Evolutionary conservation across 163 green algal species (phyloP), one percentile per base, ranked within the genome.

Genomic region (Scenedesmus sp.): DNA sequence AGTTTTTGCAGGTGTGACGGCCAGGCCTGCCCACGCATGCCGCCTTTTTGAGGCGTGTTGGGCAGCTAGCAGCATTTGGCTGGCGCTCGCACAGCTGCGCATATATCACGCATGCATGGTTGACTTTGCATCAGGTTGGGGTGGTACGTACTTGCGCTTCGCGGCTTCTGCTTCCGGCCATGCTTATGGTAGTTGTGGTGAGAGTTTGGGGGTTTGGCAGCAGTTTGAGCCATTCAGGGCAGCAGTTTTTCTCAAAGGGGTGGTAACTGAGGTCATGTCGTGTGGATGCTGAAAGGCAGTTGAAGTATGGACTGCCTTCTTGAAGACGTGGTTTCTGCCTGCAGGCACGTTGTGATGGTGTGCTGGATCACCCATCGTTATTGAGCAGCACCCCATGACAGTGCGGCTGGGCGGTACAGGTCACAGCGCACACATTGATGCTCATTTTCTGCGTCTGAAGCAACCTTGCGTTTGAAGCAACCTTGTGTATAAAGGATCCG

Each of bases 11-110:
- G 83, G 83, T 76, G 83, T 88, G 82, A 79, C 59, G 56, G 57
- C 57, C 59, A 74, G 56, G 0, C 16, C 57, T 73, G 83, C 67
- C 57, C 57, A 56, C 23, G 20, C 57, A 57, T 52, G 46, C 83
- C 83, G 83, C 57, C 23, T 88, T 88, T 88, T 88, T 88, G 83
- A 88, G 83, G 83, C 67, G 83, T 88, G 57, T n/a, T 56, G 56
- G 83, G 23, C 83, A 57, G 20, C 57, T 46, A 79, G 70, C 70
- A 79, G 70, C 70, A 34, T 34, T 26, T 79, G 70, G 70, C 70
- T 79, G 70, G 0, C 23, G 13, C 20, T 12, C 46, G 70, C 5
- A 5, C 70, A 79, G 70, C 70, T 79, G 70, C 46, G 70, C 23
- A 79, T 79, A 23, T 15, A 16, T 3, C 20, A 52, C 70, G 23